Evolutionary conservation across 805 yeast species (phyloP).

Genomic region (Pichia cephalocereana): DNA sequence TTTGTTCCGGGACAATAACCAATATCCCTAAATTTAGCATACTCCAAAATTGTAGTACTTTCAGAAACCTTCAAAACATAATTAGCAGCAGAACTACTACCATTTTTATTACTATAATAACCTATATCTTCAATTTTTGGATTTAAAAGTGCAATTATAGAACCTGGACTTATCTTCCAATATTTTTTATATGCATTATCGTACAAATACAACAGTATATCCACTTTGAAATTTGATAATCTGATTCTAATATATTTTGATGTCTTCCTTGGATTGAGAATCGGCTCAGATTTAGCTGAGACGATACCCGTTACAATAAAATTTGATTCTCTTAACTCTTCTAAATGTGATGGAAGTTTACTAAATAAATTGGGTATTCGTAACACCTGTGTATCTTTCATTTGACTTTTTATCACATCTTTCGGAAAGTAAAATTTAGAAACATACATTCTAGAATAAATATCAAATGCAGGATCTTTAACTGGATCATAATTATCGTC

Average conservation of each 20-base stretch:
- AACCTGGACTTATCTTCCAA: conserved; percentile 71
- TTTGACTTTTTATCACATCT: conserved; percentile 25
- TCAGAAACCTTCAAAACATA: conserved; percentile 52
- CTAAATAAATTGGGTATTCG: conserved; percentile 53
- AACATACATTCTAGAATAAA: conserved; percentile 34
- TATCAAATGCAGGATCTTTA: conserved; percentile 25
- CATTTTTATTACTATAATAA: not conserved
- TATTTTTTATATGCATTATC: conserved; percentile 59
- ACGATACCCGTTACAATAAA: conserved; percentile 77
- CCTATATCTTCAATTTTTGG: conserved; percentile 45
- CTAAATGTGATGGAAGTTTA: conserved; percentile 63
- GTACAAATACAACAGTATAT: conserved; percentile 53
- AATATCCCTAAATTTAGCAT: conserved; percentile 62
- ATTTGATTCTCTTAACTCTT: conserved; percentile 62
- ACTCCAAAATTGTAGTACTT: conserved; percentile 49
- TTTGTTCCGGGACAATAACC: conserved; percentile 55
- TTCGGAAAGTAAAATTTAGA: conserved; percentile 38
- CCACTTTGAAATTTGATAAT: conserved; percentile 55
- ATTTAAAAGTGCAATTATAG: conserved; percentile 63
- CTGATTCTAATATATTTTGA: conserved; percentile 52
- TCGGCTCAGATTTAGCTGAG: conserved; percentile 44
- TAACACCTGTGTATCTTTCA: conserved; percentile 45
- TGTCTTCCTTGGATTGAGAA: conserved; percentile 31
- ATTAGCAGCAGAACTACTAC: conserved; percentile 9
- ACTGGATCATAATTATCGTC: not conserved